Evolutionary conservation across 2,329 filamentous ascomycete genomes (phyloP), one percentile per base, ranked within the genome.

Genomic region (Aspergillus quadrilineatus): DNA sequence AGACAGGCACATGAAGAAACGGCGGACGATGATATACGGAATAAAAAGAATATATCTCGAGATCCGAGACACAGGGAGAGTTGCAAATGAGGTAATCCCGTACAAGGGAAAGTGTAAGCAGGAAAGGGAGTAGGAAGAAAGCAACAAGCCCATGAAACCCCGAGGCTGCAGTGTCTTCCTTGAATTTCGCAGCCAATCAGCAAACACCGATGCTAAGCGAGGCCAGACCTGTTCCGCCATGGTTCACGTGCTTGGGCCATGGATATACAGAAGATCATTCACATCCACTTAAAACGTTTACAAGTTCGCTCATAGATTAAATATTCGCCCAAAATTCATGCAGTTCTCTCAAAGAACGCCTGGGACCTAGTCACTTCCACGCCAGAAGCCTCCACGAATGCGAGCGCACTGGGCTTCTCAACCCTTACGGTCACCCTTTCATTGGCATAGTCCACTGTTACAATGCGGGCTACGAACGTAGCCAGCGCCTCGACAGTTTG

Each of bases 401-500:
- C 73, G 58, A 81, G 63, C 17, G 80, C 80, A 60, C 75, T 80
- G 9, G 79, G 79, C 61, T 82, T 82, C 59, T 81, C 77, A 17
- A 79, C 75, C 44, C 63, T 66, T 4, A 81, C 78, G 1, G 77
- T 80, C 30, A 80, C 76, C 50, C 75, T 69, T 46, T 76, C 72
- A 53, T 80, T 73, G 8, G 67, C 73, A 62, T 77, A 79, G 36
- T 76, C 72, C 54, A 77, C 66, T 12, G 77, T 79, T 41, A 73
- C 75, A 53, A 76, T 77, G 48, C 73, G 73, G 30, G 78, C 78
- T 30, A 81, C 69, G 26, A 75, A 75, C 2, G 78, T 79, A 30
- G 79, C 80, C 50, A 82, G 66, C 4, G 79, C 77, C 65, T 82
- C 80, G 14, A 82, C 75, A 0, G 79, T 82, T 63, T 79, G 73